Evolutionary conservation across 2,329 filamentous ascomycete genomes (phyloP), one percentile per base, ranked within the genome.

Genomic region (Cadophora sp.): DNA sequence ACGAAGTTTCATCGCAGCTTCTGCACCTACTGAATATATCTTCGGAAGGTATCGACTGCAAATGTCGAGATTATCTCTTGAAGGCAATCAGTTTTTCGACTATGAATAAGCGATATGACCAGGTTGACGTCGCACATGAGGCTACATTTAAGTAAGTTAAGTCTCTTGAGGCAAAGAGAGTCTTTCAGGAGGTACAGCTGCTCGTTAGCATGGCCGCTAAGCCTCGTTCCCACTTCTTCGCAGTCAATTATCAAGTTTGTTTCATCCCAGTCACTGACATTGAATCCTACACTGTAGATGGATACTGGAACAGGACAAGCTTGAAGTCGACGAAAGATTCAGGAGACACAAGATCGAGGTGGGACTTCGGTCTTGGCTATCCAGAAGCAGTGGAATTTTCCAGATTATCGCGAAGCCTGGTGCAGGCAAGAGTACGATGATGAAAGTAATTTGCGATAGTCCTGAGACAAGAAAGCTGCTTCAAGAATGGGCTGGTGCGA

Each of bases 331-430:
- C 6, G 16, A 45, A 9, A 13, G 6, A 7, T 45, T 2, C 16
- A 4, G 14, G 14, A 18, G n/a, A 7, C 16, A 45, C 6, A 8
- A 45, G 3, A 45, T 20, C n/a, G 16, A 7, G 43, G 43, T 45
- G 14, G 43, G 43, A 20, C 16, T 45, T 45, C 43, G 43, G 1
- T 45, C n/a, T 1, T 50, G 47, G 47, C 22, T 50, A 22, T 50
- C 20, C 20, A 6, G 18, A 11, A 20, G 47, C 8, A 22, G 18
- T 13, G 47, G 47, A 4, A 24, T 50, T 11, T 50, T 50, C 47
- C 47, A 50, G 47, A 50, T 50, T 24, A 50, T 50, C 47, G 47
- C 47, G 8, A 50, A 50, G 22, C 47, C 47, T 13, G 47, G 47
- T 13, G n/a, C 47, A 4, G 22, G 47, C n/a, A 50, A 50, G 22